Evolutionary conservation across 345 rosid genomes (phyloP).

Genomic region (Arabis hirsuta): DNA sequence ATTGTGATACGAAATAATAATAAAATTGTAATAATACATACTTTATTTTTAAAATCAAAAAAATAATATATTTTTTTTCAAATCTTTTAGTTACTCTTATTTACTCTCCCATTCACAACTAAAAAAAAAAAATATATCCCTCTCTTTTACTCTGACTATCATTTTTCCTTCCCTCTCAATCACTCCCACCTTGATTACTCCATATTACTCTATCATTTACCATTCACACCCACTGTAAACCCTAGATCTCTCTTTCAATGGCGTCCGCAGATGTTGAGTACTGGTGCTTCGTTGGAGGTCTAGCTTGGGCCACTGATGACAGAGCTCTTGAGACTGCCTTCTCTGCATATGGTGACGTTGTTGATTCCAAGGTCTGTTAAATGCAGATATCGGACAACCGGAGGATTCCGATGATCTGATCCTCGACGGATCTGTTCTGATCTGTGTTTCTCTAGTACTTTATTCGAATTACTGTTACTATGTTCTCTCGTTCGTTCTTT

Average conservation of each 20-base stretch:
- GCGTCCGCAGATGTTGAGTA: constrained; percentile 73
- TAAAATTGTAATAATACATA: no score
- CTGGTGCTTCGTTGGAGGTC: constrained; percentile 95
- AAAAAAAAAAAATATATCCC: no score
- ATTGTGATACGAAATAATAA: no score
- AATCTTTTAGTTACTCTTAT: no score
- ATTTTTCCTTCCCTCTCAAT: no score
- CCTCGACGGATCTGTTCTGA: constrained; percentile 50
- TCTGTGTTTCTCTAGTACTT: constrained; percentile 54
- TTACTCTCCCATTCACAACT: no score
- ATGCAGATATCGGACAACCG: constrained; percentile 50
- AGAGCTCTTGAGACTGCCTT: constrained; percentile 62
- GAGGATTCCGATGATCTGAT: constrained; percentile 43
- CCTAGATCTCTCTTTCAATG: constrained; percentile 43
- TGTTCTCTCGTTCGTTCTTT: constrained; percentile 52
- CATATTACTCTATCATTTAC: no score
- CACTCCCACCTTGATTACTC: no score
- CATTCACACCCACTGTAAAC: background rate
- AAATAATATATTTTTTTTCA: no score
- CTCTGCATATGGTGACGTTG: constrained; percentile 66
- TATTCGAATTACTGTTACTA: constrained; percentile 65
- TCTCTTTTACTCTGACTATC: no score
- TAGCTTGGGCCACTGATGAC: constrained; percentile 93
- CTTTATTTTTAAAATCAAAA: no score
- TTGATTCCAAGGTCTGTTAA: constrained; percentile 99